Conservation (phyloP, 371 early-diverging fungal species). For the Vairimorpha apis region DNA sequence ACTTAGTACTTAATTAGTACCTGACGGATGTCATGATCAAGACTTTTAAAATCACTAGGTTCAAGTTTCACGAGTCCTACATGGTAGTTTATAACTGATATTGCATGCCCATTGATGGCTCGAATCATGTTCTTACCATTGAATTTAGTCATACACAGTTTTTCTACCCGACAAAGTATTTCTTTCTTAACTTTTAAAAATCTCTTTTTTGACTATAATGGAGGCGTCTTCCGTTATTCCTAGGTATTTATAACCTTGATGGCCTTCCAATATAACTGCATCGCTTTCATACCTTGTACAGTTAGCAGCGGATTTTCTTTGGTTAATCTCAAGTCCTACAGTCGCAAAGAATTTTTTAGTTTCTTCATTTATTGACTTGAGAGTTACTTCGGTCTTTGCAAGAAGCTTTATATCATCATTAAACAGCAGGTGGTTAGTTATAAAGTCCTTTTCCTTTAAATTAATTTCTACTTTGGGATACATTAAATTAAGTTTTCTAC, state of each 20-base stretch:
- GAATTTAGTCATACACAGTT: not conserved
- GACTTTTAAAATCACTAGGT: not conserved
- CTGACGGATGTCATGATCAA: slow-evolving; percentile 5
- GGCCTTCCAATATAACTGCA: not conserved
- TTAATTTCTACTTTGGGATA: slow-evolving; percentile 16
- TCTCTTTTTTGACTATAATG: not conserved
- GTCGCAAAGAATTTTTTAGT: slow-evolving; percentile 6
- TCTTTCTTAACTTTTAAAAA: not conserved
- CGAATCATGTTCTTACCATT: slow-evolving; percentile 13
- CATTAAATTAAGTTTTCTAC: slow-evolving; percentile 6
- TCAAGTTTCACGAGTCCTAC: not conserved
- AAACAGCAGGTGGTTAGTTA: not conserved
- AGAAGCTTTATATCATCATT: not conserved
- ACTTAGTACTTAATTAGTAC: not conserved
- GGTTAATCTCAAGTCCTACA: slow-evolving; percentile 5
- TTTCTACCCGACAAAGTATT: not conserved
- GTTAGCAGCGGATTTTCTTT: not conserved
- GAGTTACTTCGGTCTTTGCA: too few species aligned
- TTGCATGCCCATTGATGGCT: not conserved
- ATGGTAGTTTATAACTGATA: not conserved
- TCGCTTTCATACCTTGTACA: not conserved
- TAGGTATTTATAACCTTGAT: not conserved
- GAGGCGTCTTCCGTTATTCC: slow-evolving; percentile 1
- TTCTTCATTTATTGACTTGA: not conserved
- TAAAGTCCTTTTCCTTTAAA: not conserved